Conservation (phyloP, 495 filamentous ascomycete species). For the Barbatosphaeria neglecta region DNA sequence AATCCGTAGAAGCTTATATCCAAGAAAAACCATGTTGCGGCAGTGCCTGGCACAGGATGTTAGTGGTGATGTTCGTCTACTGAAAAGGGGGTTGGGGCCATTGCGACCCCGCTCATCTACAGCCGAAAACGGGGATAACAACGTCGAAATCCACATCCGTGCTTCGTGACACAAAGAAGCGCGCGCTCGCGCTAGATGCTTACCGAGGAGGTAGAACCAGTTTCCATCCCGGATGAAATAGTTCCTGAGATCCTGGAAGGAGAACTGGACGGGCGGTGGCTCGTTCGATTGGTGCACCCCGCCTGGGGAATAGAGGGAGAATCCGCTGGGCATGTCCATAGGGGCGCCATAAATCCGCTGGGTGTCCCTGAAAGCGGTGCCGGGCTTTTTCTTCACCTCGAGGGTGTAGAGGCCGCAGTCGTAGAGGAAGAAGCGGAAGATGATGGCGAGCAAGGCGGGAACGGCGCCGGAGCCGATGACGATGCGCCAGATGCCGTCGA, state of each 20-base stretch:
- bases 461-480: slow-evolving; percentile 65
- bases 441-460: slow-evolving; percentile 57
- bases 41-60: slow-evolving; percentile 8
- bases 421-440: slow-evolving; percentile 68
- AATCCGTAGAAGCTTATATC: slow-evolving; percentile 27
- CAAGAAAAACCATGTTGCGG: slow-evolving; percentile 25
- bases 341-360: slow-evolving; percentile 40
- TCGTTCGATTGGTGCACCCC: slow-evolving; percentile 7
- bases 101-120: too few relatives aligned
- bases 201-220: slow-evolving; percentile 21
- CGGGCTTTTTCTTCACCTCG: slow-evolving; percentile 54
- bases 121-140: too few relatives aligned
- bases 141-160: too few relatives aligned
- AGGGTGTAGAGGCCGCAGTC: slow-evolving; percentile 67
- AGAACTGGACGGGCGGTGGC: slow-evolving; percentile 18
- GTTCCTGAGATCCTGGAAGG: slow-evolving; percentile 12
- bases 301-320: slow-evolving; percentile 53
- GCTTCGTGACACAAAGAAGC: too few relatives aligned
- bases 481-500: slow-evolving; percentile 71
- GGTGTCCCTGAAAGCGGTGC: slow-evolving; percentile 51
- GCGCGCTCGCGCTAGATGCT: background rate
- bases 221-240: slow-evolving; percentile 23
- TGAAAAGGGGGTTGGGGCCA: too few relatives aligned
- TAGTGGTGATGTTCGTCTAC: too few relatives aligned
- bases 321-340: slow-evolving; percentile 45